phyloP scores from a whole-genome alignment of 1,284 basidiomycete species.

The Ustilago bromivora region DNA sequence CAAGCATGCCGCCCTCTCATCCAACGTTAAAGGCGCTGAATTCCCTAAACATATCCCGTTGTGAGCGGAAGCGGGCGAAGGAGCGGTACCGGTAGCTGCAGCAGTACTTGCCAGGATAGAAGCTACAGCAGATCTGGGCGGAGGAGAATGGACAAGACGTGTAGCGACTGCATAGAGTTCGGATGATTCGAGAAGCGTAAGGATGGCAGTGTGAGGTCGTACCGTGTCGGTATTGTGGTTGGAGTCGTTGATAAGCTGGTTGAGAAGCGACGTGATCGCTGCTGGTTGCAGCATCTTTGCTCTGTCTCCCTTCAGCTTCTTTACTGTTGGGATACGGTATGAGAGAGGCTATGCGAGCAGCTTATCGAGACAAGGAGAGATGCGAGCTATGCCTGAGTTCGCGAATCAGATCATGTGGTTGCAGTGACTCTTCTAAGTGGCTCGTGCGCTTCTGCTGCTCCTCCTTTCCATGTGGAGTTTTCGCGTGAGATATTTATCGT shows the following conservation, averaged over 20 bases:
- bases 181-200: constrained; percentile 43
- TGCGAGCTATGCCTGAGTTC: too few relatives aligned
- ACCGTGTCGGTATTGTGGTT: background rate
- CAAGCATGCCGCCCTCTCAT: constrained; percentile 37
- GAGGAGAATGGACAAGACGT: constrained; percentile 18
- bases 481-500: background rate
- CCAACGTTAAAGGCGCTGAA: constrained; percentile 25
- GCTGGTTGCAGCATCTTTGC: constrained; percentile 42
- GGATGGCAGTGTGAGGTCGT: constrained; percentile 40
- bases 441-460: background rate
- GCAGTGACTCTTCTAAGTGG: background rate
- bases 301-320: background rate
- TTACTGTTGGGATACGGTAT: background rate
- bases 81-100: constrained; percentile 17
- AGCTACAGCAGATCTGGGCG: constrained; percentile 19
- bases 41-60: background rate
- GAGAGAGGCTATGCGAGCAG: too few relatives aligned
- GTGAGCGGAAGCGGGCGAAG: background rate
- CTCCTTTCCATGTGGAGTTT: constrained; percentile 2
- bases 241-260: constrained; percentile 33
- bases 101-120: constrained; percentile 35
- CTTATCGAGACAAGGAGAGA: too few relatives aligned
- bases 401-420: background rate
- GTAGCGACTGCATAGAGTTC: constrained; percentile 46
- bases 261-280: constrained; percentile 34